A percentile compares a stretch with the other conserved stretches of the same genome.
phyloP scores from a whole-genome alignment of 257 asterid genomes.

The Plantago major region DNA sequence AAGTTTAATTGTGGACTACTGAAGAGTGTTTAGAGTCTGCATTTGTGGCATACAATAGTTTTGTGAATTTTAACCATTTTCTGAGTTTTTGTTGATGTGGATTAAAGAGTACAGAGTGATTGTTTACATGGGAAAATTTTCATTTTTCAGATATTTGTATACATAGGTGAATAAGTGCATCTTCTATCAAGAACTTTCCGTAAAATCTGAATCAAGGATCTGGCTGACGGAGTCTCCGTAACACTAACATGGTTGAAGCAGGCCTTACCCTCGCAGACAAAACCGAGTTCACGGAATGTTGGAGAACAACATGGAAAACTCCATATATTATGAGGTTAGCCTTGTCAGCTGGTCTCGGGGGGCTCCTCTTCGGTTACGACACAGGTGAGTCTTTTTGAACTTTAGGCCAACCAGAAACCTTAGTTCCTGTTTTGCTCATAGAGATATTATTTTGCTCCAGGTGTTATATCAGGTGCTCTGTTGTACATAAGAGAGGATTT shows the following conservation, averaged over 20 bases:
- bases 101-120: no score
- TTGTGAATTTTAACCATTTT: no score
- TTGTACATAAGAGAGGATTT: conserved; percentile 39
- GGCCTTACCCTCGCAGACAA: conserved; percentile 23
- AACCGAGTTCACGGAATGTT: conserved; percentile 40
- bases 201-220: neutral
- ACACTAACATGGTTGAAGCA: conserved; percentile 25
- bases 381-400: conserved; percentile 17
- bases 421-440: neutral
- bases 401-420: neutral
- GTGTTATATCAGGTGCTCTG: conserved; percentile 45
- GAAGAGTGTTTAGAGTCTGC: no score
- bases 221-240: neutral
- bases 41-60: no score
- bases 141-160: neutral
- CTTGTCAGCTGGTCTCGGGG: conserved; percentile 43
- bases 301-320: conserved; percentile 35
- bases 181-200: conserved; percentile 9
- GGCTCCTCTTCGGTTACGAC: conserved; percentile 41
- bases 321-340: conserved; percentile 43
- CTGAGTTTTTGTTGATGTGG: no score
- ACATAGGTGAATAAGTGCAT: neutral
- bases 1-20: no score
- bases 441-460: conserved; percentile 3
- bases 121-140: neutral